Conservation (phyloP, 2,329 filamentous ascomycete genomes). For the Claviceps sorghi region DNA sequence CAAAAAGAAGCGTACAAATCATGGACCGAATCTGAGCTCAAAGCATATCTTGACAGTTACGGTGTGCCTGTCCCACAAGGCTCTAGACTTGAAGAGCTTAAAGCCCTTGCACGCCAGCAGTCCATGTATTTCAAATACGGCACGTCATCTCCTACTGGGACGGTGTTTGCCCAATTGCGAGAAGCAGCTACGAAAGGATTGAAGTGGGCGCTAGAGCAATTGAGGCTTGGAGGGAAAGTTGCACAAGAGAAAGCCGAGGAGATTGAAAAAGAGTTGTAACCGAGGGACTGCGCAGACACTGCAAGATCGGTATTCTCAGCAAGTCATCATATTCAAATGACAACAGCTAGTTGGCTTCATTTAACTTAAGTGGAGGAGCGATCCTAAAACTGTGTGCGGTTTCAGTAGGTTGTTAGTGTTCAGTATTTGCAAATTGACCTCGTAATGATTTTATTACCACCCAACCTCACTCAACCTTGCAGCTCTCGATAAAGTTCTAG, state of each 20-base stretch:
- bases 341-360: no score
- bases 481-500: no score
- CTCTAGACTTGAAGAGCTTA: slow-evolving; percentile 52
- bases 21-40: slow-evolving; percentile 61
- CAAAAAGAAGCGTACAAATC: slow-evolving; percentile 56
- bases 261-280: slow-evolving; percentile 11
- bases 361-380: no score
- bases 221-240: slow-evolving; percentile 31
- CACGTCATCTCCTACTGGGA: slow-evolving; percentile 49
- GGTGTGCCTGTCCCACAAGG: slow-evolving; percentile 55
- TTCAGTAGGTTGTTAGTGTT: not conserved
- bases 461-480: no score
- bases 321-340: not conserved
- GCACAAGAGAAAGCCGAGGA: slow-evolving; percentile 33
- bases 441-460: no score
- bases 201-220: slow-evolving; percentile 37
- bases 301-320: not conserved
- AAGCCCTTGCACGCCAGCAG: slow-evolving; percentile 56
- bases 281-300: not conserved
- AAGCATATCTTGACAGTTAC: slow-evolving; percentile 67
- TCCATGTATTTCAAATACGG: slow-evolving; percentile 66
- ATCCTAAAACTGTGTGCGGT: no score
- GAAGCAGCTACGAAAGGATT: slow-evolving; percentile 32
- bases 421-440: not conserved
- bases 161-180: slow-evolving; percentile 49